Base-by-base conservation (phyloP, 495 filamentous ascomycete species). In the Penicillium fimorum region DNA sequence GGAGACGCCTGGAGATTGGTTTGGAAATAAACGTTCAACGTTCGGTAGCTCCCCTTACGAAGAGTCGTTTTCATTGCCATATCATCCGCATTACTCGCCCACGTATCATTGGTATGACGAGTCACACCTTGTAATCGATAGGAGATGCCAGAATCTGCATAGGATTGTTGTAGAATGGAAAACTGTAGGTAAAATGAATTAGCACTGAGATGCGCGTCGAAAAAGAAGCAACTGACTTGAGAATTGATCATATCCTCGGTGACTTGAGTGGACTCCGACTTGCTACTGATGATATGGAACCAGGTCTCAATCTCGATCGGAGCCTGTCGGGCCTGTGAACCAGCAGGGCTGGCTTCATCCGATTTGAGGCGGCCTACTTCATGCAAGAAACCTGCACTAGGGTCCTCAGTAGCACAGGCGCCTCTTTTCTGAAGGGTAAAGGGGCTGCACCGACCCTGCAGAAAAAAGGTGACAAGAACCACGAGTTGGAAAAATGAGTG, bases 31-130 rank as follows among this genome's bases (percentile, higher is more conserved):
- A 82, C 68, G 58, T 82, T 82, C 11, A 82, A 62, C 5, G 75
- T 76, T 30, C 53, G 56, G 58, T 82, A 82, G 44, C 45, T 74
- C 41, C 80, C 79, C 53, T 63, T 67, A 13, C 87, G 84, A 3
- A 92, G 78, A 5, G 82, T 75, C 5, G 82, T 66, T 59, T 91
- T 92, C 64, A 87, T 81, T 2, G 81, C 79, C 2, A 78, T 56
- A 33, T 87, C 86, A 35, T 87, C 81, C 13, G 80, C 64, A 40
- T 83, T 79, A n/a, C 81, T 78, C 27, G 91, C 78, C 62, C 88
- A 87, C 15, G 79, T 77, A 53, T 88, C 85, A 63, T 88, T 90
- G 60, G 90, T 77, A 12, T 86, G 87, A 56, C 87, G 88, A 20
- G 88, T 85, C 24, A 91, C 72, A 43, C 85, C 83, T 62, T 84